phyloP scores from a whole-genome alignment of 805 yeast species.

The Yarrowia sp. region DNA sequence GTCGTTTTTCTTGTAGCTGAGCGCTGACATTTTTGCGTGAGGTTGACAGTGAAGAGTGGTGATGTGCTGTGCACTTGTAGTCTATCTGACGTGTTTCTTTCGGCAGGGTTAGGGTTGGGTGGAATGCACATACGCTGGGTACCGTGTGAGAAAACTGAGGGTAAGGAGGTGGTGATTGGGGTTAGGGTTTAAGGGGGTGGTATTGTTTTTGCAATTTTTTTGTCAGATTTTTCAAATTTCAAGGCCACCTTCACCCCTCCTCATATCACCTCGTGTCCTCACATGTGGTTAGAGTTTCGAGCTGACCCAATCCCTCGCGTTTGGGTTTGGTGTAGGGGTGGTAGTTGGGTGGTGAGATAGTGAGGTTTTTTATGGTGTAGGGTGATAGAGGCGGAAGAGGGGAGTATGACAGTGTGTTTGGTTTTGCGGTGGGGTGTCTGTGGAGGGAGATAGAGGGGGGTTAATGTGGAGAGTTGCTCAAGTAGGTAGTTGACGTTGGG shows the following conservation, averaged over 20 bases:
- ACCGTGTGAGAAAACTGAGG: no score
- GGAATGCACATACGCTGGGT: neutral
- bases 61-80: neutral
- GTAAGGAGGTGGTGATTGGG: no score
- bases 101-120: conserved; percentile 6
- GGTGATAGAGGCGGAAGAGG: neutral
- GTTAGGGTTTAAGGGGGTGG: no score
- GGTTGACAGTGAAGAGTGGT: neutral
- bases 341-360: no score
- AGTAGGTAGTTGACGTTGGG: no score
- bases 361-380: no score
- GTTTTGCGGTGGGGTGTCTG: neutral
- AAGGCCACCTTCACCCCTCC: no score
- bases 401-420: neutral
- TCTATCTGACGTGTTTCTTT: conserved; percentile 25
- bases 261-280: no score
- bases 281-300: neutral
- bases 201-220: neutral
- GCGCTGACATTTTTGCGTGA: conserved; percentile 65
- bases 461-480: no score
- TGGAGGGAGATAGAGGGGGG: no score
- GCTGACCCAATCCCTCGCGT: neutral
- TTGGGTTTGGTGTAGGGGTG: neutral
- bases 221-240: no score
- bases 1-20: conserved; percentile 79